These are phyloP conservation scores for Olyra latifolia DNA, from an alignment of 176 grass and related monocot species.

Conservation along the genomic window DNA sequence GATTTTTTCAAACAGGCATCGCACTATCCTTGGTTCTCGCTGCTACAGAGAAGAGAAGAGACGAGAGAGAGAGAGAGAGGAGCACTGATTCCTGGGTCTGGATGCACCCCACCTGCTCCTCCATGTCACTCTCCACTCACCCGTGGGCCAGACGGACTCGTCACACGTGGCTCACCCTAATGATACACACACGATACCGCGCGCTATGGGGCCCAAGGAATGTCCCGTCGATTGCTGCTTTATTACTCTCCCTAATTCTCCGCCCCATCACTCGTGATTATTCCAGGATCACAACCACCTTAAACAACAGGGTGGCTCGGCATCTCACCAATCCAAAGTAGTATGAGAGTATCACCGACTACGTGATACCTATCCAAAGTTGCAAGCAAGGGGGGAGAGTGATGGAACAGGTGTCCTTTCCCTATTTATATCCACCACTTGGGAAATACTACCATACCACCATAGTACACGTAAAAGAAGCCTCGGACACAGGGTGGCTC, in stretches of 20 bases:
- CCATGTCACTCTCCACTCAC: not conserved
- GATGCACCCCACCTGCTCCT: not conserved
- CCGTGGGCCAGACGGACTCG: not conserved
- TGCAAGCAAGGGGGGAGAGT: not conserved
- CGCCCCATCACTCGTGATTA: slow-evolving; percentile 24
- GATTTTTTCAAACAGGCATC: too few relatives aligned
- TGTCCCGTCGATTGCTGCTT: not conserved
- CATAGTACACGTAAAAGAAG: not conserved
- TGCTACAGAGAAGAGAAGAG: too few relatives aligned
- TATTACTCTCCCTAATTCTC: not conserved
- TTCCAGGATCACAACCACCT: not conserved
- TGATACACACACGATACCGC: not conserved
- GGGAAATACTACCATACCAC: too few relatives aligned
- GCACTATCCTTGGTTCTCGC: too few relatives aligned
- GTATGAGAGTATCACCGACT: too few relatives aligned
- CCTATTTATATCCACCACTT: not conserved
- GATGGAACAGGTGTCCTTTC: not conserved
- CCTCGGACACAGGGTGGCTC: not conserved
- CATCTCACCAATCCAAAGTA: too few relatives aligned
- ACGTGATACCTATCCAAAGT: not conserved
- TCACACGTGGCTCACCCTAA: not conserved
- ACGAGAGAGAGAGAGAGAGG: too few relatives aligned
- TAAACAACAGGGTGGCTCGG: not conserved
- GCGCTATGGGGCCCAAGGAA: not conserved
- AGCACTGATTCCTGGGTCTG: not conserved